A percentile compares a stretch with the other conserved stretches of the same genome.
phyloP scores from a whole-genome alignment of 176 grass and related monocot species.

The Neostapfia colusana region DNA sequence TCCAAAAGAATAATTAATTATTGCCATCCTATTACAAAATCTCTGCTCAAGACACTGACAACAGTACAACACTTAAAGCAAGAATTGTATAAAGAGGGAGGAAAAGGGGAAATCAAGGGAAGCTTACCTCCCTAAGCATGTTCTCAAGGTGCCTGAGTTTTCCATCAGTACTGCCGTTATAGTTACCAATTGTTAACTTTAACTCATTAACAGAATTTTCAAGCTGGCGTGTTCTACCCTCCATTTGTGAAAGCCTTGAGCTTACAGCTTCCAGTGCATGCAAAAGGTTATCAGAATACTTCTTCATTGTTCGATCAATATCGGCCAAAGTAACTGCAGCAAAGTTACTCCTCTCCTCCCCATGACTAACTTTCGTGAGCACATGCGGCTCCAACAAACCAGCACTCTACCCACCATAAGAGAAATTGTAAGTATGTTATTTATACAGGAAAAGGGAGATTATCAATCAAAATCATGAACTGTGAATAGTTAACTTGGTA shows the following conservation, averaged over 20 bases:
- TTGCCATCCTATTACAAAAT: background rate
- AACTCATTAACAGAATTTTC: constrained; percentile 75
- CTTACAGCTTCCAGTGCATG: constrained; percentile 74
- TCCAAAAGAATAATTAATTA: background rate
- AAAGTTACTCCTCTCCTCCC: constrained; percentile 56
- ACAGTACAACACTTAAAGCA: too few species aligned
- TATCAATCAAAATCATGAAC: background rate
- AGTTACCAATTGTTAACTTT: constrained; percentile 67
- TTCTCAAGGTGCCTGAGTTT: constrained; percentile 87
- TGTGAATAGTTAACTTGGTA: background rate
- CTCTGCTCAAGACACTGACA: constrained; percentile 3
- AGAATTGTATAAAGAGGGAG: background rate
- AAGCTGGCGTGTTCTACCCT: constrained; percentile 67
- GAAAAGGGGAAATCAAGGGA: background rate
- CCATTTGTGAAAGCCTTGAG: constrained; percentile 72
- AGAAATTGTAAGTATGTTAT: background rate
- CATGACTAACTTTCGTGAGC: constrained; percentile 58
- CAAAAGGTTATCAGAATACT: constrained; percentile 77
- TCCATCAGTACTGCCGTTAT: constrained; percentile 76
- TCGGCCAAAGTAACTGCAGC: constrained; percentile 51
- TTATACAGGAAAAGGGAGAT: background rate
- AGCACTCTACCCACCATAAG: constrained; percentile 51
- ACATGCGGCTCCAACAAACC: constrained; percentile 56
- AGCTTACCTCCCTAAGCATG: constrained; percentile 79
- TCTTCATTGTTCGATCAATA: constrained; percentile 85